A percentile compares a stretch with the other conserved stretches of the same genome.
These are phyloP conservation scores for Exutisphaerella laricina DNA, from an alignment of 2,329 filamentous ascomycete genomes.

Conservation along the genomic window DNA sequence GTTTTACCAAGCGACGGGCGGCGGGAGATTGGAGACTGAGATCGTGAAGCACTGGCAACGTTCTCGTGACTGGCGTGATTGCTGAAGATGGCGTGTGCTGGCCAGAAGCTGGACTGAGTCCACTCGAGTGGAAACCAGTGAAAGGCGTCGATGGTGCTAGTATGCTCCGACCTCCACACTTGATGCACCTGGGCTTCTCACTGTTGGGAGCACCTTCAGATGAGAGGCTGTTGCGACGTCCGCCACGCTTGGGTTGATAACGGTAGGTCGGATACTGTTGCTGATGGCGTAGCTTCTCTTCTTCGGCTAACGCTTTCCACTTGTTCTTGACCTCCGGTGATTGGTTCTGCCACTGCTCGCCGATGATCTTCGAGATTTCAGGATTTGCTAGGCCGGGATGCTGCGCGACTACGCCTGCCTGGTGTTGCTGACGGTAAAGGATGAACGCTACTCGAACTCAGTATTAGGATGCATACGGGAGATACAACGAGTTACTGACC, in stretches of 20 bases:
- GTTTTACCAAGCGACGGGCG: constrained; percentile 20
- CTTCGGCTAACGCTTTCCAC: constrained; percentile 87
- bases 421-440: constrained; percentile 89
- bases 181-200: constrained; percentile 55
- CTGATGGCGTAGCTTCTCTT: constrained; percentile 86
- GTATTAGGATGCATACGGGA: constrained; percentile 12
- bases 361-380: constrained; percentile 95
- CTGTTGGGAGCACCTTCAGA: constrained; percentile 27
- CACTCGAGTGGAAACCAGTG: constrained; percentile 19
- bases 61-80: constrained; percentile 33
- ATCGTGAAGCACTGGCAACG: constrained; percentile 32
- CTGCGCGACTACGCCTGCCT: constrained; percentile 71
- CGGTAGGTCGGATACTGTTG: constrained; percentile 89
- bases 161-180: constrained; percentile 65
- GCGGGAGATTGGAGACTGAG: constrained; percentile 34
- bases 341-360: constrained; percentile 81
- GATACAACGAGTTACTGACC: constrained; percentile 52
- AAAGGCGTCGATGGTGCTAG: constrained; percentile 57
- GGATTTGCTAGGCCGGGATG: constrained; percentile 91
- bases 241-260: constrained; percentile 69
- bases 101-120: constrained; percentile 26
- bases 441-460: constrained; percentile 71
- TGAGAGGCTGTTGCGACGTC: constrained; percentile 40
- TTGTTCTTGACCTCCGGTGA: constrained; percentile 67
- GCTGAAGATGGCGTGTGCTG: constrained; percentile 29